phyloP scores from a whole-genome alignment of 495 filamentous ascomycete genomes.

The Aspergillus bertholletiae region DNA sequence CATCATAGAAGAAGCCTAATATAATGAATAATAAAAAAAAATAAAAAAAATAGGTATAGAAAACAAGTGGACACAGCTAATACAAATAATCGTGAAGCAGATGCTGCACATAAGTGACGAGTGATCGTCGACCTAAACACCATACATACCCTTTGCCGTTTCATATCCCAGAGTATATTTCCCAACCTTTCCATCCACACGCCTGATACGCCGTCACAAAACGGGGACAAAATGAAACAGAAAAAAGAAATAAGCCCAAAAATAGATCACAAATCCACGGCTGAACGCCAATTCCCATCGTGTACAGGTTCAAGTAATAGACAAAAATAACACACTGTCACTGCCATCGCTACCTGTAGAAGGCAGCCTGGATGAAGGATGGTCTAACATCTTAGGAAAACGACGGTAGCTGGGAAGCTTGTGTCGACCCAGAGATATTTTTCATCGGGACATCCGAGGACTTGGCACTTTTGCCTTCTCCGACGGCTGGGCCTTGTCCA shows the following conservation, averaged over 20 bases:
- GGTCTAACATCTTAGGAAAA: constrained; percentile 13
- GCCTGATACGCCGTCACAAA: constrained; percentile 30
- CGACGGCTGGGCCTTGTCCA: constrained; percentile 10
- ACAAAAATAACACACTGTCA: constrained; percentile 3
- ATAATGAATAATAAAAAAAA: constrained; percentile 1
- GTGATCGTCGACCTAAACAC: constrained; percentile 8
- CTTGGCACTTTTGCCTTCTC: constrained; percentile 8
- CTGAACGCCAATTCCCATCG: constrained; percentile 24
- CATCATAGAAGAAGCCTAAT: neutral
- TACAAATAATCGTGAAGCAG: constrained; percentile 25
- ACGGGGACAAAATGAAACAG: constrained; percentile 9
- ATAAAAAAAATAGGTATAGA: constrained; percentile 6
- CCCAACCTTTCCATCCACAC: constrained; percentile 24
- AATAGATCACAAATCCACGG: constrained; percentile 14
- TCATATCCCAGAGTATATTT: constrained; percentile 26
- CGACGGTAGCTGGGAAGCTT: constrained; percentile 24
- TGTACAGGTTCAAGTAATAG: constrained; percentile 14
- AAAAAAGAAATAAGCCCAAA: constrained; percentile 9
- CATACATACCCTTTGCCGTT: constrained; percentile 18
- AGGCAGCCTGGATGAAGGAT: neutral
- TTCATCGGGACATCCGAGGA: constrained; percentile 32
- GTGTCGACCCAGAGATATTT: constrained; percentile 26
- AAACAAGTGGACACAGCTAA: constrained; percentile 3
- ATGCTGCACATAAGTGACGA: constrained; percentile 14
- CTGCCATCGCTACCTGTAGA: neutral